Evolutionary conservation across 2,329 filamentous ascomycete genomes (phyloP).

Genomic region (Hymenoscyphus infarciens): DNA sequence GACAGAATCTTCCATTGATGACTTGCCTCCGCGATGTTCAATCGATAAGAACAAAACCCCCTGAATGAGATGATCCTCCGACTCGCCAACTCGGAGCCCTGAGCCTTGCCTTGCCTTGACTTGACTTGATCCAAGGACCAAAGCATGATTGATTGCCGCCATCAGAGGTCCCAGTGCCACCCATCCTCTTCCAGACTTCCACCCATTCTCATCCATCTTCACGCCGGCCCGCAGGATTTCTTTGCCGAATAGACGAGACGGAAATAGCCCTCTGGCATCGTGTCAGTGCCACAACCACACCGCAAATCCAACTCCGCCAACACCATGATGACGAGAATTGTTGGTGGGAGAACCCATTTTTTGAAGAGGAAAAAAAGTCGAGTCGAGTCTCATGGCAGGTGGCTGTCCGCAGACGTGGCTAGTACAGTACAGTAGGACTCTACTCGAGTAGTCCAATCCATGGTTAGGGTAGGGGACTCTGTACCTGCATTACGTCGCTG

Average conservation of each 20-base stretch:
- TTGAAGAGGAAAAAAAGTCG: neutral
- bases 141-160: conserved; percentile 14
- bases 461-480: too few species aligned
- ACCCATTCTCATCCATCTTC: neutral
- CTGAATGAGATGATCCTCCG: conserved; percentile 7
- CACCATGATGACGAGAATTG: neutral
- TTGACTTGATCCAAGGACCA: neutral
- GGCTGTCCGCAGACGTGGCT: neutral
- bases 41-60: conserved; percentile 6
- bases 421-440: too few species aligned
- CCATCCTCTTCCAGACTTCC: too few species aligned
- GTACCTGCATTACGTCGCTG: neutral
- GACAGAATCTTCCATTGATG: neutral
- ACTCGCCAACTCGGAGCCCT: conserved; percentile 4
- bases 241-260: conserved; percentile 4
- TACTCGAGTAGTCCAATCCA: too few species aligned
- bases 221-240: neutral
- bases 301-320: neutral
- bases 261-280: conserved; percentile 12
- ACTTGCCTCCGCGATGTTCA: conserved; percentile 8
- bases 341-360: neutral
- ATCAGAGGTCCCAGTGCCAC: neutral
- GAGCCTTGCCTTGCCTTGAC: too few species aligned
- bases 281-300: conserved; percentile 2
- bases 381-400: neutral